Conservation (phyloP, 2,329 filamentous ascomycete genomes). For the Neopestalotiopsis clavispora region DNA sequence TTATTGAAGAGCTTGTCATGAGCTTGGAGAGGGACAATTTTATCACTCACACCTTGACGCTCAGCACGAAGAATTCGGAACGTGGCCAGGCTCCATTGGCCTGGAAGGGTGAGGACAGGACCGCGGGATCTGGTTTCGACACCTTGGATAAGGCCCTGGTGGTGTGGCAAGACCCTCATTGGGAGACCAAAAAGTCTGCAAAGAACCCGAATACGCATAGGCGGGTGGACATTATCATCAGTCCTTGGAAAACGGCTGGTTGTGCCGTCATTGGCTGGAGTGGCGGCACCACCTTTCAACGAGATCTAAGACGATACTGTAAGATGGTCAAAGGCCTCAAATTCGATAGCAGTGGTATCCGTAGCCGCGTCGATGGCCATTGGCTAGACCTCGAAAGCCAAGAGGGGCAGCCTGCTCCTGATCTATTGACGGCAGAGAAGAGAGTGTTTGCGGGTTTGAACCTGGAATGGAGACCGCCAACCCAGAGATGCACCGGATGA, state of each 20-base stretch:
- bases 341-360: slow-evolving; percentile 89
- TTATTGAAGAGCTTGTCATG: slow-evolving; percentile 74
- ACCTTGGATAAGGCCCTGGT: slow-evolving; percentile 90
- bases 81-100: slow-evolving; percentile 67
- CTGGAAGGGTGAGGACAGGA: slow-evolving; percentile 53
- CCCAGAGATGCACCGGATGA: slow-evolving; percentile 70
- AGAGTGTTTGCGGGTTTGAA: slow-evolving; percentile 80
- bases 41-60: slow-evolving; percentile 81
- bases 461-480: slow-evolving; percentile 68
- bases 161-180: slow-evolving; percentile 80
- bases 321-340: slow-evolving; percentile 76
- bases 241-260: slow-evolving; percentile 85
- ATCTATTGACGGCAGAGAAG: slow-evolving; percentile 77
- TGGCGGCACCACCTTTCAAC: slow-evolving; percentile 86
- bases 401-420: slow-evolving; percentile 54
- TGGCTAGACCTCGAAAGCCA: slow-evolving; percentile 72
- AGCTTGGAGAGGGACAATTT: slow-evolving; percentile 71
- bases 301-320: slow-evolving; percentile 82
- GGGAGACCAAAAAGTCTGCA: slow-evolving; percentile 42
- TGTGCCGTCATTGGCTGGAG: slow-evolving; percentile 90
- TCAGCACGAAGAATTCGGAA: slow-evolving; percentile 73
- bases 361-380: slow-evolving; percentile 66
- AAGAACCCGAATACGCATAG: slow-evolving; percentile 78
- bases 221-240: slow-evolving; percentile 89
- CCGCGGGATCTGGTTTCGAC: slow-evolving; percentile 73